Conservation (phyloP, 2,329 filamentous ascomycete genomes). For the Arachnopeziza araneosa region DNA sequence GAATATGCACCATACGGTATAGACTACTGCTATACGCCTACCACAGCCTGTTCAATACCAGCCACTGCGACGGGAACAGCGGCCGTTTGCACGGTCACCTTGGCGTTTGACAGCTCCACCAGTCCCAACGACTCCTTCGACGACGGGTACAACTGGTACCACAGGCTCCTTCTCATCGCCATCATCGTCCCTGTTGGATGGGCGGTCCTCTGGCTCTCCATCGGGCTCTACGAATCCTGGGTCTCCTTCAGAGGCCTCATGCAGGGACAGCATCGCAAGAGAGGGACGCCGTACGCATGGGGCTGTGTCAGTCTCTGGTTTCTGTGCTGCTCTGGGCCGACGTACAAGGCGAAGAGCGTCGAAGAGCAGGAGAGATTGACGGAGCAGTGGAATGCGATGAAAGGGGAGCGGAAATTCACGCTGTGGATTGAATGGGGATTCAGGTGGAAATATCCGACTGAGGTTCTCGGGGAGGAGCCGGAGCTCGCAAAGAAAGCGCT, state of each 20-base stretch:
- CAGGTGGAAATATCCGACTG: slow-evolving; percentile 19
- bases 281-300: slow-evolving; percentile 19
- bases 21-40: slow-evolving; percentile 14
- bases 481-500: slow-evolving; percentile 18
- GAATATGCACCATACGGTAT: slow-evolving; percentile 9
- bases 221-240: slow-evolving; percentile 18
- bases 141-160: neutral
- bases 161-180: slow-evolving; percentile 7
- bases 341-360: slow-evolving; percentile 18
- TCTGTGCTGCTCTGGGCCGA: slow-evolving; percentile 17
- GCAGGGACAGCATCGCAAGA: slow-evolving; percentile 16
- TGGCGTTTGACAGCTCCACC: neutral
- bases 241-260: slow-evolving; percentile 20
- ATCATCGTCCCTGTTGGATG: slow-evolving; percentile 15
- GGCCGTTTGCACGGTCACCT: slow-evolving; percentile 4
- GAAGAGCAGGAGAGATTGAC: slow-evolving; percentile 16
- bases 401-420: slow-evolving; percentile 14
- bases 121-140: slow-evolving; percentile 4
- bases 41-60: slow-evolving; percentile 5
- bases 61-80: neutral
- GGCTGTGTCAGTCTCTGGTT: slow-evolving; percentile 17
- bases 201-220: slow-evolving; percentile 13
- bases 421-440: slow-evolving; percentile 22
- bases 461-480: slow-evolving; percentile 16
- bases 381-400: slow-evolving; percentile 15